Percentiles rank a stretch among this genome's conserved stretches.
These are phyloP conservation scores for Rhizopogon parksii DNA, from an alignment of 1,284 basidiomycete genomes.

Conservation along the genomic window DNA sequence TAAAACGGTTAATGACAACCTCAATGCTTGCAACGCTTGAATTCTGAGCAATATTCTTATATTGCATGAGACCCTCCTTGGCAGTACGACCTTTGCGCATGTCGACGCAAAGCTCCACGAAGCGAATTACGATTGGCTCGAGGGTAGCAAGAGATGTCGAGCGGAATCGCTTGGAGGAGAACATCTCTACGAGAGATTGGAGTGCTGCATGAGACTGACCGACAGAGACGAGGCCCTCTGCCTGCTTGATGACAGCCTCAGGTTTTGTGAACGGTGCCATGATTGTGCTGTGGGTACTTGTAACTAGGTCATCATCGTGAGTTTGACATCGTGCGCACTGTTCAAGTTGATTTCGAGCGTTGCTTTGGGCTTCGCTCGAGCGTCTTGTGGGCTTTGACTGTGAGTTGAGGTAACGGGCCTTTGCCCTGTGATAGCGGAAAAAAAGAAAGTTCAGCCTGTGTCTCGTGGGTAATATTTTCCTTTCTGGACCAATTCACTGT, in stretches of 20 bases:
- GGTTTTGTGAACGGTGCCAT: conserved; percentile 91
- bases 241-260: conserved; percentile 87
- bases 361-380: not conserved
- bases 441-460: not conserved
- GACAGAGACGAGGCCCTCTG: conserved; percentile 87
- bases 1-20: conserved; percentile 84
- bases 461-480: not conserved
- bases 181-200: conserved; percentile 87
- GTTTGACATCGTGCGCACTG: not conserved
- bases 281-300: conserved; percentile 11
- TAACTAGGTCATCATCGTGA: not conserved
- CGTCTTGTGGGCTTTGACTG: not conserved
- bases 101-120: conserved; percentile 93
- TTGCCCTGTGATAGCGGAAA: not conserved
- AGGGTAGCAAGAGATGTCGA: conserved; percentile 84
- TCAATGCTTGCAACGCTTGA: conserved; percentile 90
- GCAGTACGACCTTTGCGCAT: conserved; percentile 91
- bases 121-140: conserved; percentile 93
- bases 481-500: not conserved
- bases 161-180: conserved; percentile 90
- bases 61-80: conserved; percentile 94
- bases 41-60: conserved; percentile 95
- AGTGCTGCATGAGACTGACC: conserved; percentile 86
- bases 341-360: not conserved
- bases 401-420: not conserved